Evolutionary conservation across 2,329 filamentous ascomycete genomes (phyloP).

Genomic region (Botrytis medusae): DNA sequence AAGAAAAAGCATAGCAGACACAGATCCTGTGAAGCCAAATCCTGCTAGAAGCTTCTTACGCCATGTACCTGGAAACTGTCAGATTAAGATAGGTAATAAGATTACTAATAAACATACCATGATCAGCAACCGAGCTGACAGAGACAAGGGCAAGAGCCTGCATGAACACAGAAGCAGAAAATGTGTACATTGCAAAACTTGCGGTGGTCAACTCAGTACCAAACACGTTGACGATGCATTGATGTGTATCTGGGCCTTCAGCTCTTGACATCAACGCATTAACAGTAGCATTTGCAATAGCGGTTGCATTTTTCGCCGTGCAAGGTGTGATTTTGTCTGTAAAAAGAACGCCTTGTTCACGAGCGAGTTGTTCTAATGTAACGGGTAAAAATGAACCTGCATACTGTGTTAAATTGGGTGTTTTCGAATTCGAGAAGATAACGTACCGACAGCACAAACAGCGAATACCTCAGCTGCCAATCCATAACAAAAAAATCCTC

Average conservation of each 20-base stretch:
- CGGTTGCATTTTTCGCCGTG: conserved; percentile 46
- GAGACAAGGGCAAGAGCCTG: conserved; percentile 90
- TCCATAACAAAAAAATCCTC: conserved; percentile 92
- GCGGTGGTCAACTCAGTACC: conserved; percentile 90
- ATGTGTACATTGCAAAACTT: conserved; percentile 97
- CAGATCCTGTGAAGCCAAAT: conserved; percentile 81
- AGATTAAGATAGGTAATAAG: neutral
- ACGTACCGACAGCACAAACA: conserved; percentile 77
- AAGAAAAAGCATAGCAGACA: conserved; percentile 84
- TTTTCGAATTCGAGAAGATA: neutral
- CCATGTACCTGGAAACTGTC: conserved; percentile 52
- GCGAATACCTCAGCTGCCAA: conserved; percentile 96
- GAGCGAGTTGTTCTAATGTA: conserved; percentile 86
- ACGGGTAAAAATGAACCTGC: conserved; percentile 89
- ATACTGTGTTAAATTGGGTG: conserved; percentile 40
- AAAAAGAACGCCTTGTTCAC: conserved; percentile 85
- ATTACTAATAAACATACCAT: conserved; percentile 53
- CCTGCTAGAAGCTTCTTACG: conserved; percentile 80
- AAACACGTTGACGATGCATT: conserved; percentile 76
- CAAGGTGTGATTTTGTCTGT: conserved; percentile 76
- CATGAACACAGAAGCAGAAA: conserved; percentile 84
- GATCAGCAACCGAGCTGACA: conserved; percentile 92
- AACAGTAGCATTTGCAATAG: conserved; percentile 24
- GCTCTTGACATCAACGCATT: conserved; percentile 33
- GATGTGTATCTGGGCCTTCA: conserved; percentile 31